These are phyloP conservation scores for Cyanodermella asteris DNA, from an alignment of 2,329 filamentous ascomycete genomes.

Conservation along the genomic window DNA sequence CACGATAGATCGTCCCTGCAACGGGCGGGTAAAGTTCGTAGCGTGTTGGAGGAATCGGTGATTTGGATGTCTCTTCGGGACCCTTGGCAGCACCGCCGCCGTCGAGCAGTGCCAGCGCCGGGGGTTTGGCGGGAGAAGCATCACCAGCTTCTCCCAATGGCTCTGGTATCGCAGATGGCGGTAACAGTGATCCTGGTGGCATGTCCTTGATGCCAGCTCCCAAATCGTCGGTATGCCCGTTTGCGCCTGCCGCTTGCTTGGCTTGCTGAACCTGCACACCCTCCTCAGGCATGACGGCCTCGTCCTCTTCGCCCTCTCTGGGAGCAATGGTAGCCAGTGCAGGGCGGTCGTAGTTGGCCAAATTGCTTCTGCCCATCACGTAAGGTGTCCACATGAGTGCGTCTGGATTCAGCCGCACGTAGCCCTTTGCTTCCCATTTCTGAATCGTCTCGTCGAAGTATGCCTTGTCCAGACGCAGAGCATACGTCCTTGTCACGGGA, in stretches of 20 bases:
- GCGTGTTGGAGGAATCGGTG: slow-evolving; percentile 41
- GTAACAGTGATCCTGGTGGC: slow-evolving; percentile 2
- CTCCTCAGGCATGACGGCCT: slow-evolving; percentile 17
- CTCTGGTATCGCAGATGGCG: slow-evolving; percentile 1
- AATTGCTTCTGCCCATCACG: slow-evolving; percentile 74
- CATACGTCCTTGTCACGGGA: slow-evolving; percentile 70
- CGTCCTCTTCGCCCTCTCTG: slow-evolving; percentile 39
- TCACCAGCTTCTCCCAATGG: slow-evolving; percentile 2
- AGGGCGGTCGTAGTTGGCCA: slow-evolving; percentile 64
- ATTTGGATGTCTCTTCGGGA: slow-evolving; percentile 10
- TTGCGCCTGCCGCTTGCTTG: slow-evolving; percentile 2
- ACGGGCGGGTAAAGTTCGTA: slow-evolving; percentile 62
- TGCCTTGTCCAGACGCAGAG: slow-evolving; percentile 62
- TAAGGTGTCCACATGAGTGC: slow-evolving; percentile 89
- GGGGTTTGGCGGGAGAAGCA: slow-evolving; percentile 1
- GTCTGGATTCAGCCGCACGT: slow-evolving; percentile 61
- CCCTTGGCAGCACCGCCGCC: slow-evolving; percentile 3
- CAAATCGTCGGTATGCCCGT: slow-evolving; percentile 1
- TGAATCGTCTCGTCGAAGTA: slow-evolving; percentile 75
- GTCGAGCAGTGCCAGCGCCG: not conserved
- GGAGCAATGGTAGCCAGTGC: slow-evolving; percentile 70
- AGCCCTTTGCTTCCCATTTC: slow-evolving; percentile 75
- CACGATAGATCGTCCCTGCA: slow-evolving; percentile 20
- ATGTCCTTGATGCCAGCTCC: not conserved
- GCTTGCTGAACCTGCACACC: slow-evolving; percentile 15